A percentile compares a stretch with the other conserved stretches of the same genome.
phyloP scores from a whole-genome alignment of 164 flowering plant genomes.

The grape (Vitis vinifera) region ASM3070453v1 NC_081823.1:9120501-9121000 shows the following conservation, averaged over 20 bases:
- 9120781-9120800: slow-evolving; percentile 70
- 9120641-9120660: neutral
- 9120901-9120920: neutral
- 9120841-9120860: slow-evolving; percentile 12
- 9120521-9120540: neutral
- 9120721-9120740: slow-evolving; percentile 46
- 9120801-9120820: slow-evolving; percentile 49
- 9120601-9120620: slow-evolving; percentile 54
- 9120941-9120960: neutral
- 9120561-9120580: slow-evolving; percentile 41
- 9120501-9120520: slow-evolving; percentile 3
- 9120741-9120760: slow-evolving; percentile 68
- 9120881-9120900: slow-evolving; percentile 46
- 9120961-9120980: slow-evolving; percentile 66
- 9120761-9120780: slow-evolving; percentile 77
- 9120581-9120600: slow-evolving; percentile 36
- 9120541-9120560: slow-evolving; percentile 54
- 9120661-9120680: neutral
- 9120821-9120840: slow-evolving; percentile 64
- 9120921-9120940: neutral
- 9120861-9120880: slow-evolving; percentile 70
- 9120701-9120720: slow-evolving; percentile 52
- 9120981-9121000: slow-evolving; percentile 75
- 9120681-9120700: slow-evolving; percentile 50
- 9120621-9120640: slow-evolving; percentile 12